Percentiles rank a stretch among this genome's conserved stretches.
These are phyloP conservation scores for Fraxinus angustifolia DNA, from an alignment of 305 asterid species.

Conservation along the genomic window DNA sequence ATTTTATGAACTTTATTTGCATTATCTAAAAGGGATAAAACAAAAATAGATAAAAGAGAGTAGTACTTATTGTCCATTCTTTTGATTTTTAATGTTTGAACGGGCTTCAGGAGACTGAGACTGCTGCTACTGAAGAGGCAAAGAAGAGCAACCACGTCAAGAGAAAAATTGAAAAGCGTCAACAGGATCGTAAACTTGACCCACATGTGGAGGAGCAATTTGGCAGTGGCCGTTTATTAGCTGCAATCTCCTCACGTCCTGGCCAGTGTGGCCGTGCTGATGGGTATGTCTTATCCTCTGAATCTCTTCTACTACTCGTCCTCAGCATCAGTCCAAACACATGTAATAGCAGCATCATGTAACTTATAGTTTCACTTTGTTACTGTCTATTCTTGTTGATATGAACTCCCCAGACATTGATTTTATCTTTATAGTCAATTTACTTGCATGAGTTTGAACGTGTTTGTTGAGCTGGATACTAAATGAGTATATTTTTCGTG, in stretches of 20 bases:
- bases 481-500: background rate
- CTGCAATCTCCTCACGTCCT: slow-evolving; percentile 47
- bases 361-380: background rate
- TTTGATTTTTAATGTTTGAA: background rate
- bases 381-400: background rate
- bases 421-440: background rate
- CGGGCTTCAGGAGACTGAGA: slow-evolving; percentile 34
- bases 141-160: slow-evolving; percentile 45
- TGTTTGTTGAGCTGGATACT: background rate
- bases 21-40: background rate
- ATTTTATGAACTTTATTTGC: background rate
- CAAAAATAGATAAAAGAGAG: background rate
- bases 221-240: slow-evolving; percentile 37
- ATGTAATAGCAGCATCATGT: background rate
- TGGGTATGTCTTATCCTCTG: slow-evolving; percentile 27
- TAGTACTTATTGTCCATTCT: background rate
- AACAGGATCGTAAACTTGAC: slow-evolving; percentile 35
- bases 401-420: background rate
- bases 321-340: background rate
- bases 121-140: slow-evolving; percentile 32
- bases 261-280: slow-evolving; percentile 53
- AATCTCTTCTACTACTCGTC: background rate
- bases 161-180: slow-evolving; percentile 43
- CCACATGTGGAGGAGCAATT: slow-evolving; percentile 48
- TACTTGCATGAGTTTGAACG: background rate